Percentiles rank a stretch among this genome's conserved stretches.
Evolutionary conservation across 2,329 filamentous ascomycete genomes (phyloP).

Genomic region (Beauveria sp.): DNA sequence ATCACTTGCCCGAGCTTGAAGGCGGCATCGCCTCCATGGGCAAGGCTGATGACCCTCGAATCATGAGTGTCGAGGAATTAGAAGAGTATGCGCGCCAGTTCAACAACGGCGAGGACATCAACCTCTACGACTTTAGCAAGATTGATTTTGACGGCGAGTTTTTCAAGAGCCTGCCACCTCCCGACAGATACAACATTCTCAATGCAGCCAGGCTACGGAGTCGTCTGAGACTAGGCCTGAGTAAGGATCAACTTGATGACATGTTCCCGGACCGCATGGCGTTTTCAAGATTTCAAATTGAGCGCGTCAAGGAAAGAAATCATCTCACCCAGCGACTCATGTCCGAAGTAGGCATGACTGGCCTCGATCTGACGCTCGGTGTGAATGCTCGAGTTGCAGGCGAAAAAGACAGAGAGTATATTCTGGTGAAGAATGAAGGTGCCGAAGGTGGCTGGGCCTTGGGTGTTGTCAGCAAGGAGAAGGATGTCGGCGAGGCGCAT

Average conservation of each 20-base stretch:
- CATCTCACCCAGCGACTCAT: conserved; percentile 91
- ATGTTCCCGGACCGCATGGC: conserved; percentile 99
- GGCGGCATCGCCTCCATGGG: conserved; percentile 79
- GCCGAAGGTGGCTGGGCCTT: conserved; percentile 94
- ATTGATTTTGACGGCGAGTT: conserved; percentile 97
- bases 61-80: conserved; percentile 92
- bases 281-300: conserved; percentile 94
- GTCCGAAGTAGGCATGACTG: conserved; percentile 86
- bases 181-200: conserved; percentile 93
- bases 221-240: conserved; percentile 87
- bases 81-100: conserved; percentile 93
- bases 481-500: conserved; percentile 67
- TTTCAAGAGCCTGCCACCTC: conserved; percentile 81
- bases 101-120: conserved; percentile 83
- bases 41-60: conserved; percentile 81
- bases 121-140: conserved; percentile 92
- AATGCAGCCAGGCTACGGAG: conserved; percentile 88
- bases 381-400: conserved; percentile 64
- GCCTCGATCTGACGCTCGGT: conserved; percentile 61
- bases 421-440: conserved; percentile 90
- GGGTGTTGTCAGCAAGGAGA: conserved; percentile 83
- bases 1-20: conserved; percentile 84
- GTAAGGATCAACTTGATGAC: conserved; percentile 86
- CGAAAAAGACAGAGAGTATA: conserved; percentile 88
- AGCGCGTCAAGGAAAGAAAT: conserved; percentile 85